Evolutionary conservation across 306 rosid species (phyloP), one percentile per base, ranked within the genome.

Genomic region (Parietaria judaica): DNA sequence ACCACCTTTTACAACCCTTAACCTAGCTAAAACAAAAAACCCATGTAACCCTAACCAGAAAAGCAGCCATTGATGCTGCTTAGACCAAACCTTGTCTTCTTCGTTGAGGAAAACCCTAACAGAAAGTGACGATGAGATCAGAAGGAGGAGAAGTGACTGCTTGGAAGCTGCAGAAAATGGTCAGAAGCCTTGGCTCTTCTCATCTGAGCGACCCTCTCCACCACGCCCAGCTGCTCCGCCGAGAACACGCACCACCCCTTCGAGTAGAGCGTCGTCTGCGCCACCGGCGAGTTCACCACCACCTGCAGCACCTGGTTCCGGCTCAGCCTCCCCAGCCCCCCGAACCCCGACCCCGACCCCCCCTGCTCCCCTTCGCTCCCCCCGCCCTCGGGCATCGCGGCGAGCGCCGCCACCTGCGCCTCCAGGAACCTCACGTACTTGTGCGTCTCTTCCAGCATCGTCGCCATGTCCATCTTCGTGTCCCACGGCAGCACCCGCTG

Each of bases 401-500:
- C 76, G 8, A 88, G 96, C 0, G 77, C 81, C 3, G 57, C 43
- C 37, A 77, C 38, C 67, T 92, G 98, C 1, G 94, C 95, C 71
- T 86, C 82, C 5, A 92, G 84, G 59, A 84, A 92, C 59, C 78
- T 86, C 0, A 92, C 86, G 60, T 92, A 92, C 61, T 78, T 81
- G 61, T 65, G 79, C n/a, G 95, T 79, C 48, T 83, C 83, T 52
- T 84, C 84, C 0, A 80, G 75, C 64, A 86, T 81, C 1, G 96
- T 80, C 0, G 88, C 86, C 44, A 80, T 89, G 61, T 86, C 96
- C 99, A 92, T 88, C 66, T 86, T 88, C 66, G 72, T 84, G 74
- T 92, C 96, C 86, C 86, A 86, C 0, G 99, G 99, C 66, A 92
- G 78, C 6, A 92, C 81, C 68, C 76, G 82, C 80, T 84, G 90